Evolutionary conservation across 1,284 basidiomycete species (phyloP), one percentile per base, ranked within the genome.

Genomic region (Ustilago loliicola): DNA sequence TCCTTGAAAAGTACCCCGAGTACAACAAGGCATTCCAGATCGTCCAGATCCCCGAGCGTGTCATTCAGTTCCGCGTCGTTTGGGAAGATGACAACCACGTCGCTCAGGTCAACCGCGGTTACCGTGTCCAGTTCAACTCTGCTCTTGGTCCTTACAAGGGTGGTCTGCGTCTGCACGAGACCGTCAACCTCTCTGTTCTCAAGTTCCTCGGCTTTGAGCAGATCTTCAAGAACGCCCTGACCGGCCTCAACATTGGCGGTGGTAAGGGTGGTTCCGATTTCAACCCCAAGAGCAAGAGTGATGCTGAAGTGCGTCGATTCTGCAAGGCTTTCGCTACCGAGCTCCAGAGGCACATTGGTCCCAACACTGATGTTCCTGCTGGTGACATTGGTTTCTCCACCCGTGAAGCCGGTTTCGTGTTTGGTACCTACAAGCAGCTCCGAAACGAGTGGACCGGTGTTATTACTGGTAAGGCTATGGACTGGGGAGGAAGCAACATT

Each of bases 181-280:
- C 91, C 64, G 93, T 94, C 87, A 93, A 93, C 89, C 90, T 94
- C 48, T 92, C 91, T 79, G 93, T 94, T 87, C 90, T 94, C 87
- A 93, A 93, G 87, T 94, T 94, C 91, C 90, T 93, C 79, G 93
- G 92, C 62, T 93, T 93, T 86, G 93, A 94, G 88, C 91, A 91
- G 87, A 92, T 91, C 81, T 93, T 93, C 90, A 93, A 93, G 88
- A 94, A 94, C 87, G 92, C 93, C 42, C 89, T 94, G 34, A 93
- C 93, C 30, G 92, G 92, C 55, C 88, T 93, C 72, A 90, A 88
- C 87, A 93, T 93, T 90, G 92, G 92, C 80, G 92, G 92, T 84
- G 89, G 89, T 78, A 88, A 88, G 80, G 86, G 85, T 68, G 82
- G 90, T 27, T 89, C 89, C 59, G 92, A 93, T 88, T 93, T 93